Evolutionary conservation across 129 eudicot species (phyloP).

Genomic region (Rutidosis leptorrhynchoides): DNA sequence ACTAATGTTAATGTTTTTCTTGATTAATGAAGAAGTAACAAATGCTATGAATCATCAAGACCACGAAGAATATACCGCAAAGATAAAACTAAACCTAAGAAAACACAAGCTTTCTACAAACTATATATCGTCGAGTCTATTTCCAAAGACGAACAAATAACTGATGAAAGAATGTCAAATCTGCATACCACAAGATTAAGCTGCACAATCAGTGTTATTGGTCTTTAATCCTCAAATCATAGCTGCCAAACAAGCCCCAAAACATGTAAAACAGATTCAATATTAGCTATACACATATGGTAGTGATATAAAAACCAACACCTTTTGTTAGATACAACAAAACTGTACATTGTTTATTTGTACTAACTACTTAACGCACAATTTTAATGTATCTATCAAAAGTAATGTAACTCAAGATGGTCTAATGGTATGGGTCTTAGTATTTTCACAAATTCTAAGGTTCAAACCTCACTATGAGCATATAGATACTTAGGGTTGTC

Average conservation of each 20-base stretch:
- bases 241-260: conserved; percentile 35
- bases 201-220: conserved; percentile 8
- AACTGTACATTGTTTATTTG: neutral
- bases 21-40: conserved; percentile 24
- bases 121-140: conserved; percentile 21
- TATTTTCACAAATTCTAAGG: too few species aligned
- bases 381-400: conserved; percentile 6
- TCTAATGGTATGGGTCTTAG: too few species aligned
- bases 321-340: too few species aligned
- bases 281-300: neutral
- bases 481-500: too few species aligned
- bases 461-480: too few species aligned
- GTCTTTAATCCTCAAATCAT: conserved; percentile 21
- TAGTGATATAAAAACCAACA: too few species aligned
- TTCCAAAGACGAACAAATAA: conserved; percentile 23
- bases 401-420: conserved; percentile 27
- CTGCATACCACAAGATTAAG: conserved; percentile 29
- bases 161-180: conserved; percentile 33
- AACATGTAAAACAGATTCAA: neutral
- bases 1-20: neutral
- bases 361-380: neutral
- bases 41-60: conserved; percentile 21
- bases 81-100: conserved; percentile 21
- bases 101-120: conserved; percentile 19
- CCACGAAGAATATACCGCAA: conserved; percentile 13